Base-by-base conservation (phyloP, 352 stramenopile genomes). In the Phytophthora tentaculata region DNA sequence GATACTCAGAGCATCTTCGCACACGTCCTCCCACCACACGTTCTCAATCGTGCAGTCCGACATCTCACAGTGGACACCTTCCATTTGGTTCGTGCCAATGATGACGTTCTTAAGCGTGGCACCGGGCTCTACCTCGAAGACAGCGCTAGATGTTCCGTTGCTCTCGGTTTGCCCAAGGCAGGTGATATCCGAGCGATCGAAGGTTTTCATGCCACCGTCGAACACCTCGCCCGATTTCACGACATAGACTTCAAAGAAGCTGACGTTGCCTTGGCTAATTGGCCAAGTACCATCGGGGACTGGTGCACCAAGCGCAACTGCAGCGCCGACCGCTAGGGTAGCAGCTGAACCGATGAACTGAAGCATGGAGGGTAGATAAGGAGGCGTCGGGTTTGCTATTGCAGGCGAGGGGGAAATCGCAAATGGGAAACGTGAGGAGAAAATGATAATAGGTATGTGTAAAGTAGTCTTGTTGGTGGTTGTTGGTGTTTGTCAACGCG, bases 21-120 rank as follows among this genome's bases (percentile, higher is more conserved):
- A 53, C 47, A 53, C 47, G 23, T 53, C 47, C 23, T 53, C 47
- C 47, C 47, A 53, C 47, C 47, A 53, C 47, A 53, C 47, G 6
- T 53, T 37, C 14, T 35, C 23, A 23, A 53, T 35, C 14, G 26
- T 53, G 47, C 47, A 53, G 26, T 53, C 47, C 23, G 23, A 26
- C 14, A 20, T 20, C 20, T 35, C 20, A 26, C 47, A 53, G 23
- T 53, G 47, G 10, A 53, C 47, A 9, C 47, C 47, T 17, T 53
- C 47, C 47, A 37, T 53, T 35, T 53, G 47, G 7, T 53, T 53
- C 23, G 20, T 32, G 23, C 47, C 47, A 14, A 53, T 53, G 20
- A 39, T 53, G 8, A n/a, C 20, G 16, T 53, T 53, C 26, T 35
- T 29, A 23, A 53, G 47, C 20, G 22, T 53, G 22, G 47, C 47